Base-by-base conservation (phyloP, 1,284 basidiomycete genomes). In the Tilletia walkeri region DNA sequence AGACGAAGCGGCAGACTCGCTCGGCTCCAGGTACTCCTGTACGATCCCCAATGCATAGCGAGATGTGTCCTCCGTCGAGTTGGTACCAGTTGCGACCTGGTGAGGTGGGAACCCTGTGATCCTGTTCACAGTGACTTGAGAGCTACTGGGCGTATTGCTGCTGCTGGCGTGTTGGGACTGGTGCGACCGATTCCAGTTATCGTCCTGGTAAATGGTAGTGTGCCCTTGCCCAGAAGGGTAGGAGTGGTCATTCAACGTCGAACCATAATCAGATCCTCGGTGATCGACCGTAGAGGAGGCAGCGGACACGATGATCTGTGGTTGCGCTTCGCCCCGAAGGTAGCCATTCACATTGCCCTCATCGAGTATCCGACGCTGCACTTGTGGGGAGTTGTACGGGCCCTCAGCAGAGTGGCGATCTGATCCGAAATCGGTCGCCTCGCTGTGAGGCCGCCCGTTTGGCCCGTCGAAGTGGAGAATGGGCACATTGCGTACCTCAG, bases 31-130 rank as follows among this genome's bases (percentile, higher is more conserved):
- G 36, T 63, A 63, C 36, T 63, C 59, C 36, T 63, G 59, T 16
- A 63, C 59, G 36, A 63, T 63, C 12, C 59, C 59, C 7, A 63
- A 38, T 14, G 59, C 59, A 41, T 63, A 63, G 34, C 59, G 59
- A 5, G 59, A 63, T 14, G 59, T 63, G 4, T 63, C 59, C 36
- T 63, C 59, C 38, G 36, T 39, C 36, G 30, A 6, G 34, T 39
- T 39, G 10, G n/a, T 2, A 4, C 36, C 18, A 14, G 12, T n/a
- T 5, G 34, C 9, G 34, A 38, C 16, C 34, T 63, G 59, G 36
- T 63, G 59, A 63, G 59, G 59, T 34, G 59, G 5, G 34, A 63
- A 63, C 3, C 36, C 38, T 14, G 59, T 39, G 34, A 63, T 39
- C 36, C 59, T 34, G 9, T 63, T 24, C 4, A 63, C 38, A 9